Base-by-base conservation (phyloP, 345 rosid genomes). In the Rhodomyrtus tomentosa region DNA sequence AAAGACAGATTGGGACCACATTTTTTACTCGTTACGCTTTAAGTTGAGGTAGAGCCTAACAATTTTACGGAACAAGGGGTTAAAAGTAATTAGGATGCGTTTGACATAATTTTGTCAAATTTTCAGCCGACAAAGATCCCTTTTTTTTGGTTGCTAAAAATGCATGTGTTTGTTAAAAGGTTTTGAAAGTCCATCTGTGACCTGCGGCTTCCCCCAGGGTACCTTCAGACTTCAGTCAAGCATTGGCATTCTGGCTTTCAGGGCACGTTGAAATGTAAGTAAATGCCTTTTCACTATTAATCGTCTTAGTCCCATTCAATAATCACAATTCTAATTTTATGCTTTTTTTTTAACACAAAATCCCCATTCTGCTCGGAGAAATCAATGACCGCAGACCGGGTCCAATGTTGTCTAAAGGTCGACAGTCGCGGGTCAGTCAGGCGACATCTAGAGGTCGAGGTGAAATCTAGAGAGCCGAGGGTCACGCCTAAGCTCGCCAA, bases 351-450 rank as follows among this genome's bases (percentile, higher is more conserved):
- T 5, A 12, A 56, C 68, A 12, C 68, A 56, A n/a, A 56, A 56
- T 12, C 18, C 32, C 5, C 68, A 5, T 12, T 56, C 3, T 56
- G 5, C 32, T 58, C 0, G 5, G 0, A 0, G 0, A n/a, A 56
- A 56, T 5, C 3, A 16, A n/a, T 5, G 62, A 55, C 25, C 5
- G 7, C 12, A 0, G 62, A 55, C 15, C 32, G 29, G 62, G 62
- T 55, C 2, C 7, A 55, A 32, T 10, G 62, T 25, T 5, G 32
- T n/a, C 62, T 0, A 0, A 0, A 25, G 62, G 29, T 25, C 3
- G 1, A 25, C 1, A 5, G 62, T 25, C 16, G 0, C 13, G 14
- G 7, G 29, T 55, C 7, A 0, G 0, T 1, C 0, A 55, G 0
- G 32, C 3, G 3, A 55, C 15, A 55, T 1, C 62, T 5, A 1